Percentiles rank a stretch among this genome's conserved stretches.
Conservation (phyloP, 2,329 filamentous ascomycete genomes). For the Camillea tinctor region DNA sequence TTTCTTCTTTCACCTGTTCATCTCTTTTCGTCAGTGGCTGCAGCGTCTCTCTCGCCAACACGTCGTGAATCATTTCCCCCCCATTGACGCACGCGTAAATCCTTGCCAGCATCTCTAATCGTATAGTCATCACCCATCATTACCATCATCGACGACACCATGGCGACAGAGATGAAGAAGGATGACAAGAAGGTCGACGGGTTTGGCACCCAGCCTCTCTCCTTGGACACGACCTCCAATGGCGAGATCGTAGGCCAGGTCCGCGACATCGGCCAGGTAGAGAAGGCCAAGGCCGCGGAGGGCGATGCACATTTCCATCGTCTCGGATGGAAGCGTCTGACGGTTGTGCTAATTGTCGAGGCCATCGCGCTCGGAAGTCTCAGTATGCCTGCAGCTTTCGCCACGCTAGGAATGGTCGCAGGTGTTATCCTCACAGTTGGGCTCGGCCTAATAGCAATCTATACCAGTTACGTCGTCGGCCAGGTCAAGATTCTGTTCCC, state of each 20-base stretch:
- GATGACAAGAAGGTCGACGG: constrained; percentile 18
- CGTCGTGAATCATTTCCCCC: too few species aligned
- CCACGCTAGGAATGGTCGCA: constrained; percentile 53
- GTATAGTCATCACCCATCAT: constrained; percentile 1
- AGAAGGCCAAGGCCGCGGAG: constrained; percentile 46
- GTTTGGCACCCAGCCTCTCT: constrained; percentile 7
- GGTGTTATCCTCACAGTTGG: constrained; percentile 43
- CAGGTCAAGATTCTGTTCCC: constrained; percentile 38
- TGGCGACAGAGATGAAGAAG: constrained; percentile 13
- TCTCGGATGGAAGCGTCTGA: constrained; percentile 57
- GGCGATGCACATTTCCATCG: constrained; percentile 50
- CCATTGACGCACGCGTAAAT: constrained; percentile 1
- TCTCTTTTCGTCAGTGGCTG: background rate
- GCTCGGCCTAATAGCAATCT: constrained; percentile 47
- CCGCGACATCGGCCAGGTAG: constrained; percentile 40
- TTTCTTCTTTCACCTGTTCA: background rate
- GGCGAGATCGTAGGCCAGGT: constrained; percentile 32
- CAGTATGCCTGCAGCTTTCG: constrained; percentile 51
- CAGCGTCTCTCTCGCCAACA: background rate
- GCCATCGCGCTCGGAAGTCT: constrained; percentile 55
- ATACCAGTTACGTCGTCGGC: constrained; percentile 47
- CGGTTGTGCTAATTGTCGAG: constrained; percentile 55
- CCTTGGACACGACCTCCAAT: constrained; percentile 15
- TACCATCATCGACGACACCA: constrained; percentile 7
- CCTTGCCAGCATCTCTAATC: background rate